Conservation (phyloP, 2,329 filamentous ascomycete species). For the Exophiala xenobiotica region DNA sequence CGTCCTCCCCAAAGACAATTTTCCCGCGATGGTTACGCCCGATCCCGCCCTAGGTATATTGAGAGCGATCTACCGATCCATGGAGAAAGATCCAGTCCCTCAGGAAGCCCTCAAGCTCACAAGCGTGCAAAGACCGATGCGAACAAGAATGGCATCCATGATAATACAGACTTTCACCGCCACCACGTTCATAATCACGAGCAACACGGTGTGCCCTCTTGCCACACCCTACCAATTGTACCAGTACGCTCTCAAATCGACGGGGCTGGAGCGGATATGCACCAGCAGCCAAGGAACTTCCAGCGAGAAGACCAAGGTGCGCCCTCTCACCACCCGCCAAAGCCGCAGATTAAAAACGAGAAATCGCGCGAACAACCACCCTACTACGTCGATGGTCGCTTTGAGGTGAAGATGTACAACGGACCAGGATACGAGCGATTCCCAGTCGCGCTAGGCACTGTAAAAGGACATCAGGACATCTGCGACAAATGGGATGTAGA, state of each 20-base stretch:
- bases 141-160: not conserved
- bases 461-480: slow-evolving; percentile 24
- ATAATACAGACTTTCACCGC: not conserved
- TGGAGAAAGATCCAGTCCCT: not conserved
- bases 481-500: slow-evolving; percentile 28
- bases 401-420: slow-evolving; percentile 28
- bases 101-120: not conserved
- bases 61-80: not conserved
- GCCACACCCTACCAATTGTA: too few relatives aligned
- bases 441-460: slow-evolving; percentile 26
- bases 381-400: slow-evolving; percentile 28
- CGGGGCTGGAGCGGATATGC: too few relatives aligned
- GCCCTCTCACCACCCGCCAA: too few relatives aligned
- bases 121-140: not conserved
- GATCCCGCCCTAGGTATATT: not conserved
- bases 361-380: slow-evolving; percentile 13
- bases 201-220: too few relatives aligned
- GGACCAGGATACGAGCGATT: slow-evolving; percentile 30
- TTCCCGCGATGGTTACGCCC: not conserved
- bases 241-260: too few relatives aligned
- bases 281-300: too few relatives aligned
- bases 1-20: too few relatives aligned
- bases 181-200: not conserved
- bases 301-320: too few relatives aligned
- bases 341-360: too few relatives aligned